Base-by-base conservation (phyloP, 345 rosid genomes). In the Eucalyptus erythrocorys region DNA sequence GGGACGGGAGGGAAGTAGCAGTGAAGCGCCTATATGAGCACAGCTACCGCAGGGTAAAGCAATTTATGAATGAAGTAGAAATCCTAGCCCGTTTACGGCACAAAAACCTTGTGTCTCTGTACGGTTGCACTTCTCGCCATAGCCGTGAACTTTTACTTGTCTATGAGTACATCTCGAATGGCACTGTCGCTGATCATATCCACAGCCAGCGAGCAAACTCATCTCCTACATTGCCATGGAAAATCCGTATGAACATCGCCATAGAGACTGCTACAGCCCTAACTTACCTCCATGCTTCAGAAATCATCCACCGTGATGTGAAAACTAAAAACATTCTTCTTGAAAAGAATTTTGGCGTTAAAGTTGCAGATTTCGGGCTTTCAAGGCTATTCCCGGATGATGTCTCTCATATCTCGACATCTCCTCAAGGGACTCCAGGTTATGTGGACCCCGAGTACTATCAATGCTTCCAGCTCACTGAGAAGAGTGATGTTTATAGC, bases 51-150 rank as follows among this genome's bases (percentile, higher is more conserved):
- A 87, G 90, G 68, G 66, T 89, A 17, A 87, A 89, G 86, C 93
- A 92, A 79, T 92, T 92, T 88, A 88, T 90, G 89, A 92, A 90
- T 53, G 92, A 90, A 88, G 53, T 92, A 22, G 85, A 88, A 86
- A 92, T 92, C 85, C 91, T 92, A 13, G 88, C 92, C 10, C 87
- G 93, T 9, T 87, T 92, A 32, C 92, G 90, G 19, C 93, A 92
- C 88, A 88, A 87, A 84, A 90, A 92, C 81, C 91, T 92, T 1
- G 93, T 91, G 51, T 55, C 89, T 27, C 93, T 92, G 47, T 92
- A 92, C n/a, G 92, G 93, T 48, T 92, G 93, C 92, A 89, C 93
- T 76, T 92, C 93, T 10, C 91, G 88, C 5, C 91, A 84, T 85
- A 89, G 93, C 81, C 93, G 87, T 17, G 89, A 90, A 40, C 92